These are phyloP conservation scores for Diaporthe citri DNA, from an alignment of 2,329 filamentous ascomycete genomes.

Conservation along the genomic window DNA sequence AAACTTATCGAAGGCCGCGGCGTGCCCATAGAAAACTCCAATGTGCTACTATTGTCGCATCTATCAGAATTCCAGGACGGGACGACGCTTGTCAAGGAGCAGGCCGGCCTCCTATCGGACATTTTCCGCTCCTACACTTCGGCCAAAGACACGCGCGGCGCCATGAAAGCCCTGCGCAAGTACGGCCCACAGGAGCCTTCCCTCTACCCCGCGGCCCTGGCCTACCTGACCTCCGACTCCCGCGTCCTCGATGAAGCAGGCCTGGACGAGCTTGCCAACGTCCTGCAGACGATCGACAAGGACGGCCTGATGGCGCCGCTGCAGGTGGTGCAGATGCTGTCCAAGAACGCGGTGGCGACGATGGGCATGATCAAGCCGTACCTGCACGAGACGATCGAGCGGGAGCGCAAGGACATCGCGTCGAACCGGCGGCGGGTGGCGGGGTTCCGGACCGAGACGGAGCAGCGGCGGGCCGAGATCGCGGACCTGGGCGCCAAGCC, in stretches of 20 bases:
- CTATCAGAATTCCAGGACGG: conserved; percentile 91
- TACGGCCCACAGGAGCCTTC: conserved; percentile 93
- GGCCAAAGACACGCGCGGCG: conserved; percentile 90
- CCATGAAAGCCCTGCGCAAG: conserved; percentile 89
- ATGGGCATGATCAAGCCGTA: conserved; percentile 99
- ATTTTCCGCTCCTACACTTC: conserved; percentile 97
- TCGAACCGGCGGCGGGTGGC: conserved; percentile 83
- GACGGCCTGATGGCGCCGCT: conserved; percentile 95
- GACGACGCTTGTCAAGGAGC: conserved; percentile 92
- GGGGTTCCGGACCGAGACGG: conserved; percentile 87
- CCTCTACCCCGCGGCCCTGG: conserved; percentile 90
- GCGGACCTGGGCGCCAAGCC: conserved; percentile 82
- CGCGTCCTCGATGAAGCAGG: conserved; percentile 87
- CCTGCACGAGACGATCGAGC: conserved; percentile 86
- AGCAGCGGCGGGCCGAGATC: conserved; percentile 83
- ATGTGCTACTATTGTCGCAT: conserved; percentile 92
- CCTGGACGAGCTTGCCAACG: conserved; percentile 80
- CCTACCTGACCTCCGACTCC: conserved; percentile 91
- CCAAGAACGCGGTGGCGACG: conserved; percentile 79
- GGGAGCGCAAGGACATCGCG: conserved; percentile 87
- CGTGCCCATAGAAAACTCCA: conserved; percentile 91
- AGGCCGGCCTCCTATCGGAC: conserved; percentile 90
- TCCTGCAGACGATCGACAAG: conserved; percentile 88
- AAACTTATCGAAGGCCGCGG: conserved; percentile 85
- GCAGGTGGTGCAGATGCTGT: conserved; percentile 93